phyloP scores from a whole-genome alignment of 106 monocot species.

The Phalaenopsis equestris region DNA sequence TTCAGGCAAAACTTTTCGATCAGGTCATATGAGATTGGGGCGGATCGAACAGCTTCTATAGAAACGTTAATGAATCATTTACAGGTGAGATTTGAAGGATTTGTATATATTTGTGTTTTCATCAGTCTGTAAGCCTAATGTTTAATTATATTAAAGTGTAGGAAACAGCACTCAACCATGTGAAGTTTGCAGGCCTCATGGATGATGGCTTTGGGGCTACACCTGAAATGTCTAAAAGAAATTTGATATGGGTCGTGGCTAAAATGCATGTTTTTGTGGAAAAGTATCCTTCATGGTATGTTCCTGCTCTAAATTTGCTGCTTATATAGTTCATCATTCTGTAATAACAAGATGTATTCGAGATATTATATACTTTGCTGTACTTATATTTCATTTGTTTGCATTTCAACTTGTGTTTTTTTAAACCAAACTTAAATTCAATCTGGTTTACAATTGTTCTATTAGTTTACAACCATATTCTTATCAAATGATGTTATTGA shows the following conservation, averaged over 20 bases:
- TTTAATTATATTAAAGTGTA: conserved; percentile 14
- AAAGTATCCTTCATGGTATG: conserved; percentile 49
- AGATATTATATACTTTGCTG: not conserved
- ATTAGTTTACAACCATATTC: too few relatives aligned
- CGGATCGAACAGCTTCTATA: conserved; percentile 83
- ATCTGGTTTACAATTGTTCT: too few relatives aligned
- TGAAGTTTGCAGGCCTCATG: conserved; percentile 50
- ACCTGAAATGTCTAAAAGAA: conserved; percentile 77
- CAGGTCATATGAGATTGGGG: conserved; percentile 90
- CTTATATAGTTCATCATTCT: too few relatives aligned
- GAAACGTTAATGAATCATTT: conserved; percentile 96
- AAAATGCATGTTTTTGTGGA: conserved; percentile 47
- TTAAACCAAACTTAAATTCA: not conserved
- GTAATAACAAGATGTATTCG: not conserved
- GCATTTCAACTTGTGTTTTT: not conserved
- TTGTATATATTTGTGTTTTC: not conserved
- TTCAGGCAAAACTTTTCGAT: conserved; percentile 86
- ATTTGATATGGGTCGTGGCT: conserved; percentile 65
- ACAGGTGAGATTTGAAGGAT: conserved; percentile 37
- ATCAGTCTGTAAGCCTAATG: not conserved
- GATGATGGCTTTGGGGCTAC: conserved; percentile 90
- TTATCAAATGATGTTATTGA: too few relatives aligned
- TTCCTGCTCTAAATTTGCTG: not conserved
- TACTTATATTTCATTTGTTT: too few relatives aligned
- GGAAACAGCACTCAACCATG: conserved; percentile 96